Evolutionary conservation across 2,329 filamentous ascomycete genomes (phyloP).

Genomic region (Fusarium hainanense): DNA sequence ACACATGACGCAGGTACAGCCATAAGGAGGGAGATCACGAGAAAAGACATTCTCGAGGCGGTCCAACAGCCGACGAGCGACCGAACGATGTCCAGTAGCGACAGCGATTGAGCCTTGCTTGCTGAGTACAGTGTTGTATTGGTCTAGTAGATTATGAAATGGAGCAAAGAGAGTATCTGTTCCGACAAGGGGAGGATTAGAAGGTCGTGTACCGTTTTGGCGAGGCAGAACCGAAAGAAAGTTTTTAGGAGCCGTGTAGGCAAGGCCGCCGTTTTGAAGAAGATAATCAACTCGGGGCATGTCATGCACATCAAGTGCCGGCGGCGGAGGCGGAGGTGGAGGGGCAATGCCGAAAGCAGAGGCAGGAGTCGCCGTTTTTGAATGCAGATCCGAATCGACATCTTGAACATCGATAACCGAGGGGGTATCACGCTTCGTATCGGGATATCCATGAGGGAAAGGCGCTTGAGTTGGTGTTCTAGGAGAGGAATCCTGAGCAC

Average conservation of each 20-base stretch:
- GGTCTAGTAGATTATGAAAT: slow-evolving; percentile 83
- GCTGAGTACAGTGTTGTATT: slow-evolving; percentile 83
- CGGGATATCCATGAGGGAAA: slow-evolving; percentile 59
- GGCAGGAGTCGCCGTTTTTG: slow-evolving; percentile 55
- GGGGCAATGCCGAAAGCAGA: slow-evolving; percentile 52
- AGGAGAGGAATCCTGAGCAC: slow-evolving; percentile 66
- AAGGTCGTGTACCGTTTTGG: slow-evolving; percentile 66
- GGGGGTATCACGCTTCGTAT: slow-evolving; percentile 52
- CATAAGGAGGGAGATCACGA: slow-evolving; percentile 85
- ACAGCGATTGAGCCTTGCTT: slow-evolving; percentile 93
- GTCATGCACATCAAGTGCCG: slow-evolving; percentile 75
- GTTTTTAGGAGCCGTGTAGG: slow-evolving; percentile 76
- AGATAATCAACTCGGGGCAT: slow-evolving; percentile 91
- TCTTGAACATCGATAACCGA: slow-evolving; percentile 55
- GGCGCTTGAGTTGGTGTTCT: slow-evolving; percentile 68
- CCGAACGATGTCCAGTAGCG: slow-evolving; percentile 92
- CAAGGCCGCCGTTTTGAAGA: slow-evolving; percentile 85
- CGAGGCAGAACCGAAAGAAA: slow-evolving; percentile 74
- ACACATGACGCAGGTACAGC: slow-evolving; percentile 90
- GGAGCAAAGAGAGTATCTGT: slow-evolving; percentile 83
- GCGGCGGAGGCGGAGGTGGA: slow-evolving; percentile 75
- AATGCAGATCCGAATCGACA: slow-evolving; percentile 45
- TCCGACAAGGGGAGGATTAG: slow-evolving; percentile 73
- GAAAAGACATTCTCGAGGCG: slow-evolving; percentile 94
- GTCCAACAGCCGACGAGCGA: slow-evolving; percentile 90